Evolutionary conservation across 306 rosid species (phyloP), one percentile per base, ranked within the genome.

Genomic region (Vigna angularis): DNA sequence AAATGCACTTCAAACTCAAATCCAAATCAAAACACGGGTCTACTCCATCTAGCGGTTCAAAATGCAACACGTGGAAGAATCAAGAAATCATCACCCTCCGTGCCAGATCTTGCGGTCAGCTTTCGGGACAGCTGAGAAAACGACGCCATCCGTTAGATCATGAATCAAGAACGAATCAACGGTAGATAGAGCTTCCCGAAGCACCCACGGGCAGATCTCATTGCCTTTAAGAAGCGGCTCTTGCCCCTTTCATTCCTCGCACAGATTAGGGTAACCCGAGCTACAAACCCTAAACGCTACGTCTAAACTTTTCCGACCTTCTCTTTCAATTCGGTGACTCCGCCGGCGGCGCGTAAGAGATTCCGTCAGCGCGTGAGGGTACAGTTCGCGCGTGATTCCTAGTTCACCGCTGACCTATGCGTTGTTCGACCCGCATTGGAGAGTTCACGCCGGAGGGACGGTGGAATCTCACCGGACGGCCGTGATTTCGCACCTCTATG

Each of bases 221-320:
- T 47, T 67, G 89, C 93, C 98, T 92, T 95, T 92, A 95, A 91
- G 95, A 83, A 86, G 86, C 76, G 82, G 75, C 93, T 80, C 14
- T 49, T 15, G 84, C 89, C 85, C 63, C 65, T 50, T 15, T 62
- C 8, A 17, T 88, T 88, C 82, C 84, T 83, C 91, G 93, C 92
- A 65, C 98, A 88, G 90, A 88, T 84, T 83, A 89, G 93, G 97
- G 98, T 81, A 69, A 73, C 20, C 67, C 56, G 83, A 51, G 65
- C 75, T 77, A 80, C 93, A 59, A 81, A 84, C 90, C 96, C 93
- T 83, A 70, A 50, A 67, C 51, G 20, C 38, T 49, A 52, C 49
- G 74, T 14, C 52, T 48, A 7, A 5, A 36, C 1, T 68, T 34
- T 44, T 17, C 10, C 0, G 62, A 3, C 5, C 28, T 17, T 47